Conservation (phyloP, 2,329 filamentous ascomycete species). For the Fusarium marasasianum region DNA sequence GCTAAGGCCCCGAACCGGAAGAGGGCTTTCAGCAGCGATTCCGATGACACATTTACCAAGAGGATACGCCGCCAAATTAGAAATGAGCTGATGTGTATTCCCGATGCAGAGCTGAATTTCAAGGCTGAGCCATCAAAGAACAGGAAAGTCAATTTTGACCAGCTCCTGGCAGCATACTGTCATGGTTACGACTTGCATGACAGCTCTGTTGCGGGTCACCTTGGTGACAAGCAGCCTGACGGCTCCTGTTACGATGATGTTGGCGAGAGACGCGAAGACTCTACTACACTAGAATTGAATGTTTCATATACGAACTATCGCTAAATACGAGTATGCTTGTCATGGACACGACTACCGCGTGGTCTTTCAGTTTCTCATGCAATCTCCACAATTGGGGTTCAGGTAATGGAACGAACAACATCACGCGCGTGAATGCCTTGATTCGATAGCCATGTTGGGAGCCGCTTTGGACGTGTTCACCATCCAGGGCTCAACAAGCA, state of each 20-base stretch:
- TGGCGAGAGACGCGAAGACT: background rate
- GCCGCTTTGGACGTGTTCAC: background rate
- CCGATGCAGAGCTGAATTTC: background rate
- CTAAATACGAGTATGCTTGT: fast-evolving
- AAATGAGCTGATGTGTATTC: background rate
- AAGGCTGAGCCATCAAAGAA: background rate
- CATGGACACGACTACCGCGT: fast-evolving
- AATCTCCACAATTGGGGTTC: background rate
- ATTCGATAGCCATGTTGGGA: background rate
- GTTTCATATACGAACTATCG: background rate
- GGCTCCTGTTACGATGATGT: background rate
- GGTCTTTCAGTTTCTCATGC: fast-evolving
- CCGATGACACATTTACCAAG: background rate
- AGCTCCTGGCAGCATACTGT: background rate
- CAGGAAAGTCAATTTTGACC: background rate
- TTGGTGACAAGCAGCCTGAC: too few species aligned
- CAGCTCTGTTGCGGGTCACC: fast-evolving
- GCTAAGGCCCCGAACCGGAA: background rate
- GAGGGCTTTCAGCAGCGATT: background rate
- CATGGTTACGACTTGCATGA: fast-evolving
- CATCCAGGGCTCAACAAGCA: background rate
- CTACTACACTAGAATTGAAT: fast-evolving
- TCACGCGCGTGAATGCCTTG: fast-evolving
- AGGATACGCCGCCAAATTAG: background rate
- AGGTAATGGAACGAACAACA: fast-evolving